Evolutionary conservation across 352 stramenopile species (phyloP), one percentile per base, ranked within the genome.

Genomic region (Phytophthora idaei): DNA sequence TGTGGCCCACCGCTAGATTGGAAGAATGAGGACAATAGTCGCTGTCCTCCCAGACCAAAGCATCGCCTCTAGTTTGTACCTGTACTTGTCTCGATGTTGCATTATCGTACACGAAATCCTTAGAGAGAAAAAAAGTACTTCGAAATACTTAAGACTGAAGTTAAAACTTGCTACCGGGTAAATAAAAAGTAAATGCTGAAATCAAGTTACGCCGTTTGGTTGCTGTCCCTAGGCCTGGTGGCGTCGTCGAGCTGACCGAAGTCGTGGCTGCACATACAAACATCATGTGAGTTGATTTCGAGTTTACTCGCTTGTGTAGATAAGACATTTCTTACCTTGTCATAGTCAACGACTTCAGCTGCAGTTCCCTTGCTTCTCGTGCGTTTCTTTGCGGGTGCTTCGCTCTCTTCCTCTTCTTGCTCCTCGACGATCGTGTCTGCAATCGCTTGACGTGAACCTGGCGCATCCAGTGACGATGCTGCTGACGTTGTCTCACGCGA

Each of bases 391-490:
- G 41, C 6, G 29, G 48, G 45, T 12, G 48, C 3, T 61, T 59
- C 41, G 17, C 8, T 42, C 41, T 67, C 59, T 21, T 21, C 17
- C 21, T 56, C 29, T 32, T 69, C 42, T 27, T 64, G 27, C 29
- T 72, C 68, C 48, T 72, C 62, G 44, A 42, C 52, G 64, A 67
- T 63, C 49, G 28, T 44, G 6, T 57, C 53, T 21, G 52, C 37
- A 42, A 57, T 46, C 28, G 25, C 12, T 56, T 28, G 15, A 7
- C 42, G 37, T 1, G 41, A 42, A 31, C 34, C 45, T 48, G n/a
- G 27, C 9, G 69, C 55, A 31, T 1, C 37, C 17, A 65, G 44
- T 53, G 66, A 47, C 31, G 47, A 61, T 54, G 64, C 49, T 67
- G 36, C 64, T 21, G 45, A 47, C 32, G 14, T 3, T 53, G 64